A percentile compares a stretch with the other conserved stretches of the same genome.
Conservation (phyloP, 2,329 filamentous ascomycete species). For the Lachnellula cervina region DNA sequence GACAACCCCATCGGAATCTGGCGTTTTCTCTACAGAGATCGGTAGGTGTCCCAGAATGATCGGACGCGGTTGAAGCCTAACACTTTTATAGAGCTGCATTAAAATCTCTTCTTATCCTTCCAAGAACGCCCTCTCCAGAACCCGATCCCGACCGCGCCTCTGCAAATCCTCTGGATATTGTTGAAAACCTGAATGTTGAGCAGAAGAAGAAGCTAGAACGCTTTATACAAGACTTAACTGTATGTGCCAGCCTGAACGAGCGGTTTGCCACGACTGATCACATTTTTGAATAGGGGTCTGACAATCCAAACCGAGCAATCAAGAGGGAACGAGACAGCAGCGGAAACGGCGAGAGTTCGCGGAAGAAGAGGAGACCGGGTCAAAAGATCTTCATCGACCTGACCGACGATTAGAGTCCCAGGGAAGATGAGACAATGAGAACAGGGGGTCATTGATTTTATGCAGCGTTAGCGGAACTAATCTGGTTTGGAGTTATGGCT, state of each 20-base stretch:
- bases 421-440: not conserved
- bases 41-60: slow-evolving; percentile 6
- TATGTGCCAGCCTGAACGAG: not conserved
- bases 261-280: not conserved
- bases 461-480: no score
- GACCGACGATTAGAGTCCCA: not conserved
- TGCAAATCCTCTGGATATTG: not conserved
- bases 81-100: not conserved
- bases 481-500: no score
- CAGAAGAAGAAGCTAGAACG: not conserved
- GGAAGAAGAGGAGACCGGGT: not conserved
- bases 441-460: no score
- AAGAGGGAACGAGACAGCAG: not conserved
- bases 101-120: slow-evolving; percentile 1
- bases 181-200: not conserved
- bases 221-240: not conserved
- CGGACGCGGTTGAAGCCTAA: not conserved
- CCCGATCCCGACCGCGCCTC: not conserved
- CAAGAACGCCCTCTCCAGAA: slow-evolving; percentile 1
- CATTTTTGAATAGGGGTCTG: not conserved
- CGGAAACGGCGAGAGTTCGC: not conserved
- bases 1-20: slow-evolving; percentile 15
- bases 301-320: not conserved
- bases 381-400: slow-evolving; percentile 1
- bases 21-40: slow-evolving; percentile 26